Base-by-base conservation (phyloP, 1,284 basidiomycete genomes). In the Pterulicium gracile region DNA sequence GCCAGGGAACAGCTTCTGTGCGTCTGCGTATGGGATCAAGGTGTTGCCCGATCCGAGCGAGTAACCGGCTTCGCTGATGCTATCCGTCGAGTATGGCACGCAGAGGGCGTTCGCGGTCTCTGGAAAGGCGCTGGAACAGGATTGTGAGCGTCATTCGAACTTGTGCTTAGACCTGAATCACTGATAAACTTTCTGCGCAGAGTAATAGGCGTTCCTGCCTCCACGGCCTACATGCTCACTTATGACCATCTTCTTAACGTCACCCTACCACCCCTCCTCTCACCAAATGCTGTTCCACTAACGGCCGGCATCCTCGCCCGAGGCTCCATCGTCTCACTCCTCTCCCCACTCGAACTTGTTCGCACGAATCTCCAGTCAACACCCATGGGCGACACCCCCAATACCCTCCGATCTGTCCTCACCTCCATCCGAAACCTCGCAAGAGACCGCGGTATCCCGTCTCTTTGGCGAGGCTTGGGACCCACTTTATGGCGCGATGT, bases 401-500 rank as follows among this genome's bases (percentile, higher is more conserved):
- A 88, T 55, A 88, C 88, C 1, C 76, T 89, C 36, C 67, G 78
- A 48, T 81, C 82, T 47, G 77, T 87, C 32, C 62, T 86, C 48
- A 50, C 68, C 50, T 75, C 85, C 44, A 60, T 92, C 56, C 71
- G 75, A n/a, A 59, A 56, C 2, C 63, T 89, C 14, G 80, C 84
- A 5, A 71, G 69, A 41, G 58, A 65, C 34, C 72, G 84, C 47
- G 94, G 94, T 3, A 56, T 82, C 4, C 58, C 67, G 15, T 84
- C 80, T 42, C 73, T 98, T 18, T 98, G 92, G 88, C 74, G 91
- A 46, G 95, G 95, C 0, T 72, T 98, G 3, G 85, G 86, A 0
- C 79, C 94, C 2, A 97, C 93, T 3, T 70, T 98, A 4, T 98
- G 91, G 92, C 77, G 95, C 48, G 95, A 98, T 56, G 95, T 98